Evolutionary conservation across 2,329 filamentous ascomycete genomes (phyloP).

Genomic region (Plenodomus tracheiphilus): DNA sequence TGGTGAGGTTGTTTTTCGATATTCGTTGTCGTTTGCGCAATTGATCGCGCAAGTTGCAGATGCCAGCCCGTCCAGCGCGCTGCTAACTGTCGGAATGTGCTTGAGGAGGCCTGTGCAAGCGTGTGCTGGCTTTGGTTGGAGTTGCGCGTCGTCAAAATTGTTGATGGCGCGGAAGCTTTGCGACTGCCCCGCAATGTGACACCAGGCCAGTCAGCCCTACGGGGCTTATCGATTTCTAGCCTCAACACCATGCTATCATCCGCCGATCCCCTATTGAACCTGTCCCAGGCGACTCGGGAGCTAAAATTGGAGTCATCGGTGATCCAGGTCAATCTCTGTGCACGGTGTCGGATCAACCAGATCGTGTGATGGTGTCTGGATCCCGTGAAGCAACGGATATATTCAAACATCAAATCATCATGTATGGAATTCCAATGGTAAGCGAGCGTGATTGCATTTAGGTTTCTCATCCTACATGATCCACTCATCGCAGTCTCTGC

Average conservation of each 20-base stretch:
- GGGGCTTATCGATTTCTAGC: slow-evolving; percentile 19
- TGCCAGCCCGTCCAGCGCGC: neutral
- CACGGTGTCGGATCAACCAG: neutral
- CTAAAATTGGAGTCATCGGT: neutral
- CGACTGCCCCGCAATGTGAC: slow-evolving; percentile 15
- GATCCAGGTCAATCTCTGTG: neutral
- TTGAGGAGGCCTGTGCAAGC: no score
- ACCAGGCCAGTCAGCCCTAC: slow-evolving; percentile 13
- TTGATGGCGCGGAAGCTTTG: neutral
- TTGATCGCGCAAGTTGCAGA: neutral
- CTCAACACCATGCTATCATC: slow-evolving; percentile 14
- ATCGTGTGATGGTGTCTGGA: neutral
- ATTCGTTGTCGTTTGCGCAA: neutral
- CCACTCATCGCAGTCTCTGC: slow-evolving; percentile 14
- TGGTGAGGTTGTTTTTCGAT: neutral
- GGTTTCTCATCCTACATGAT: slow-evolving; percentile 40
- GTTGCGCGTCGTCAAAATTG: neutral
- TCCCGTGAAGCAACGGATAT: neutral
- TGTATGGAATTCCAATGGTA: slow-evolving; percentile 8
- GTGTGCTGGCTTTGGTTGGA: no score
- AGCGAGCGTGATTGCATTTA: slow-evolving; percentile 44
- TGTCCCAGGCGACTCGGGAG: no score
- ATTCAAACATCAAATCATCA: neutral
- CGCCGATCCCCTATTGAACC: slow-evolving; percentile 15
- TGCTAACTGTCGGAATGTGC: neutral